Evolutionary conservation across 2,329 filamentous ascomycete genomes (phyloP).

Genomic region (Proliferodiscus dingleyae): DNA sequence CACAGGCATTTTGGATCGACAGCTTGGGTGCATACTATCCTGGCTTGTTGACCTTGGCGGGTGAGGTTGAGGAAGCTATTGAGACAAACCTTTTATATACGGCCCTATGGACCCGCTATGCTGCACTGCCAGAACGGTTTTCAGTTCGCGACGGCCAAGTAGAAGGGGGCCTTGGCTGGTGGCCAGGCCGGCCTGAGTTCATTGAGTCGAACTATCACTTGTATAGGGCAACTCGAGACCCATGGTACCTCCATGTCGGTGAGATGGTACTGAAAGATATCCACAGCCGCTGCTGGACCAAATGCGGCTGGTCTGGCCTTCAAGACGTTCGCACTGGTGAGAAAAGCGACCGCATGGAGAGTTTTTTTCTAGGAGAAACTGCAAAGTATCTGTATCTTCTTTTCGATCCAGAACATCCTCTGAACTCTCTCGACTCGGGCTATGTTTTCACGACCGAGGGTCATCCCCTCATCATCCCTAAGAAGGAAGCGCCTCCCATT

Average conservation of each 20-base stretch:
- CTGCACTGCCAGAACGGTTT: conserved; percentile 92
- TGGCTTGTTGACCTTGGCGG: conserved; percentile 77
- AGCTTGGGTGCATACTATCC: conserved; percentile 94
- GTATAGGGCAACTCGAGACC: conserved; percentile 89
- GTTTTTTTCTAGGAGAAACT: conserved; percentile 95
- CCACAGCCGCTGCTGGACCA: conserved; percentile 79
- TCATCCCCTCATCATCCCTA: conserved; percentile 83
- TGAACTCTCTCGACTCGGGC: conserved; percentile 80
- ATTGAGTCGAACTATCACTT: conserved; percentile 95
- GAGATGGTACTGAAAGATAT: conserved; percentile 94
- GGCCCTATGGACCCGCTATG: conserved; percentile 90
- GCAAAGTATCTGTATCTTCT: conserved; percentile 93
- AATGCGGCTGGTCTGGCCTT: conserved; percentile 89
- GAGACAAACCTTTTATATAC: conserved; percentile 87
- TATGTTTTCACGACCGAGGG: conserved; percentile 96
- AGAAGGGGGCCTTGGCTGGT: conserved; percentile 86
- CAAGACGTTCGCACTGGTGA: conserved; percentile 79
- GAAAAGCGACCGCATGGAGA: conserved; percentile 93
- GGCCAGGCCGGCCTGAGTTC: conserved; percentile 92
- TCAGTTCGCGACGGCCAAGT: conserved; percentile 78
- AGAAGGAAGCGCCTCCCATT: conserved; percentile 29
- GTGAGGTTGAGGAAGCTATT: conserved; percentile 85
- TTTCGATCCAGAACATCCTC: conserved; percentile 77
- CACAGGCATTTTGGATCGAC: conserved; percentile 91
- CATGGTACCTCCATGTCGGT: conserved; percentile 92